These are phyloP conservation scores for Rhodamnia rubescens DNA, from an alignment of 345 rosid species.

Conservation along the genomic window DNA sequence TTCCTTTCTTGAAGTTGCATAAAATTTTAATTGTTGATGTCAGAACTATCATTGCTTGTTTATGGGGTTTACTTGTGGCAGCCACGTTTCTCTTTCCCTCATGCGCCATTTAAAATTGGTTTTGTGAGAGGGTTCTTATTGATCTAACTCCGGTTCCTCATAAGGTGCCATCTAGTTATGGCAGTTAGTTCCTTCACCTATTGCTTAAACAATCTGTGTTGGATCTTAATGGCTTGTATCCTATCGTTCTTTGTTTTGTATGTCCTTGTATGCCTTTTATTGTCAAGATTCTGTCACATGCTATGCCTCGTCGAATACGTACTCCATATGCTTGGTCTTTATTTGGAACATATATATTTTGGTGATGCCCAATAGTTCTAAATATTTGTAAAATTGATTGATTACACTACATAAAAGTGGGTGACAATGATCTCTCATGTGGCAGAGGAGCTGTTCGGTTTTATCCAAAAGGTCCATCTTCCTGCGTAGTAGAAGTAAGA, in stretches of 20 bases:
- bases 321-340: background rate
- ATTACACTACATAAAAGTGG: background rate
- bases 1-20: background rate
- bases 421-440: slow-evolving; percentile 3
- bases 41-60: background rate
- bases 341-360: background rate
- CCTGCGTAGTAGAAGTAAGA: slow-evolving; percentile 70
- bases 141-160: background rate
- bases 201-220: background rate
- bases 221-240: background rate
- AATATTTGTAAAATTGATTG: background rate
- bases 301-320: background rate
- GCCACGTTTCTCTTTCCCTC: background rate
- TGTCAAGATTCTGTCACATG: background rate
- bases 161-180: background rate
- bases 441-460: slow-evolving; percentile 79
- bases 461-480: slow-evolving; percentile 65
- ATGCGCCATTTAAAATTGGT: background rate
- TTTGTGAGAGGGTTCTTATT: background rate
- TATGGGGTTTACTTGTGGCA: background rate
- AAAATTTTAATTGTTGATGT: background rate
- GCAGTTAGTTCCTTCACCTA: background rate
- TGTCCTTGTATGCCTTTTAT: background rate
- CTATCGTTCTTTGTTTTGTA: background rate
- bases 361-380: background rate